These are phyloP conservation scores for Cerrena zonata DNA, from an alignment of 1,284 basidiomycete genomes.

Conservation along the genomic window DNA sequence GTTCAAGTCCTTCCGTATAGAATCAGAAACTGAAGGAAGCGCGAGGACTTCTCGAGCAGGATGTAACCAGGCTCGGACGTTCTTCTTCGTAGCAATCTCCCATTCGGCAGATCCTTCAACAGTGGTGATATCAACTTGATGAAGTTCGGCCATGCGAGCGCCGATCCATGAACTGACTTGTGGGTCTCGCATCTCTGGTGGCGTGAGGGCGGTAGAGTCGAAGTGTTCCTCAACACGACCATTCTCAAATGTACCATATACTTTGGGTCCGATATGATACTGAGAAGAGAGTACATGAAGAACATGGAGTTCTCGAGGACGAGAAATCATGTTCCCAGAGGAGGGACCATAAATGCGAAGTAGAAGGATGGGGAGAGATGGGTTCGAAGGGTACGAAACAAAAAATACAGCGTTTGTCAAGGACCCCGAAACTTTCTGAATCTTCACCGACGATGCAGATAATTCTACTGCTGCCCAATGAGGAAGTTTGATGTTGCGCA, in stretches of 20 bases:
- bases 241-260: conserved; percentile 90
- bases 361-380: conserved; percentile 61
- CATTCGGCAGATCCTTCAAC: conserved; percentile 49
- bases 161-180: conserved; percentile 78
- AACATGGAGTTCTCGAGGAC: conserved; percentile 76
- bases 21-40: conserved; percentile 42
- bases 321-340: conserved; percentile 79
- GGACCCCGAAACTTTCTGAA: conserved; percentile 83
- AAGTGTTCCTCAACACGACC: conserved; percentile 92
- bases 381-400: conserved; percentile 58
- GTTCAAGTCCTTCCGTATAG: conserved; percentile 46
- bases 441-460: conserved; percentile 47
- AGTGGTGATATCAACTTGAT: conserved; percentile 76
- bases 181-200: conserved; percentile 71
- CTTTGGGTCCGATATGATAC: conserved; percentile 83
- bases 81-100: conserved; percentile 56
- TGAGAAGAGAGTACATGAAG: conserved; percentile 81
- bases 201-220: conserved; percentile 73
- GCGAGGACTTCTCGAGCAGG: conserved; percentile 60
- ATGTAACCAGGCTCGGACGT: conserved; percentile 58
- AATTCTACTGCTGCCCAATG: conserved; percentile 50
- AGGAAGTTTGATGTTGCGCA: conserved; percentile 49
- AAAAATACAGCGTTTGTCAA: conserved; percentile 94
- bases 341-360: conserved; percentile 87
- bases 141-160: conserved; percentile 87